Base-by-base conservation (phyloP, 805 yeast genomes). In the Lipomyces chichibuensis region DNA sequence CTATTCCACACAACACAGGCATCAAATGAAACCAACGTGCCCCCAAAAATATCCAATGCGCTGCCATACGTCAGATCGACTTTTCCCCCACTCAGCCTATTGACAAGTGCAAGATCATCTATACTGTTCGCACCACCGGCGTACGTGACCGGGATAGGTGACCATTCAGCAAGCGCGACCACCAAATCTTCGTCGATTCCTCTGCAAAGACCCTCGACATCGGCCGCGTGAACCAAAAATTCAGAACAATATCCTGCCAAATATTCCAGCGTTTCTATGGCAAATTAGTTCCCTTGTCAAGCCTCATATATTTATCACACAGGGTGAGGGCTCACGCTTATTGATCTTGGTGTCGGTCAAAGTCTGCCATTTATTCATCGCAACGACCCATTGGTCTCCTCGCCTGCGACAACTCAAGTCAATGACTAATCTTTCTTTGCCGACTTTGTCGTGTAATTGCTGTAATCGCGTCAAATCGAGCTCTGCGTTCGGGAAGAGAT, bases 321-420 rank as follows among this genome's bases (percentile, higher is more conserved):
- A 29, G 11, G 13, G 29, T 11, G 11, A 11, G 5, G 20, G 27
- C 62, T 25, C 53, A 69, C 71, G 67, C 60, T 77, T 76, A 59
- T 81, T 81, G 63, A 95, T 80, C 64, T 80, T 83, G 57, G 87
- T 83, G 52, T 83, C 83, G 0, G 99, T 95, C 35, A 93, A 78
- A 0, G 93, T 90, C 77, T 93, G 98, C 99, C 99, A 95, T 78
- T 92, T 90, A 79, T 95, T 93, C 87, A 92, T 95, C 1, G 98
- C 97, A n/a, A 95, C 99, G 46, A 89, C 84, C 99, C 99, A 95
- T 57, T 81, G 77, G 20, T 68, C 75, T 1, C 76, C 79, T 62
- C 74, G 69, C 2, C 71, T 55, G 20, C 73, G 73, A 59, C 73
- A 70, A 54, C 73, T 70, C 74, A 95, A 82, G 77, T 95, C 99